These are phyloP conservation scores for Plasmodium reichenowi DNA, from an alignment of 169 alveolate genomes.

Conservation along the genomic window DNA sequence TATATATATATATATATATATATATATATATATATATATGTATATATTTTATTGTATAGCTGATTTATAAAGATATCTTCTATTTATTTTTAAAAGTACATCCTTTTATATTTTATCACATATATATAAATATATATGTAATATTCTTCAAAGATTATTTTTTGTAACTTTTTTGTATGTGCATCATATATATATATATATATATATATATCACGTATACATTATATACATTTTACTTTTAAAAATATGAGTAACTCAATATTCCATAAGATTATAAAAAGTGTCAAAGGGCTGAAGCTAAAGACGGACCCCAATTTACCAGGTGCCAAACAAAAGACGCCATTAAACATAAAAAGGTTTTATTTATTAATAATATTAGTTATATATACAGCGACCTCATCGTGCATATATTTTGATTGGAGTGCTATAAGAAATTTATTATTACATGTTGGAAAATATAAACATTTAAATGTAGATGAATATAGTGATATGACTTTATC, in stretches of 20 bases:
- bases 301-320: constrained; percentile 55
- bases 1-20: too few relatives aligned
- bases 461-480: constrained; percentile 18
- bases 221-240: too few relatives aligned
- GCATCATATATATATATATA: too few relatives aligned
- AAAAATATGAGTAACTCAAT: neutral
- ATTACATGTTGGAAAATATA: constrained; percentile 47
- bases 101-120: too few relatives aligned
- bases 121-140: too few relatives aligned
- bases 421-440: constrained; percentile 42
- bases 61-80: too few relatives aligned
- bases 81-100: too few relatives aligned
- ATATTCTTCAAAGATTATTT: too few relatives aligned
- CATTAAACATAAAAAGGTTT: constrained; percentile 54
- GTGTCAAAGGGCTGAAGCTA: constrained; percentile 27
- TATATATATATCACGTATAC: too few relatives aligned
- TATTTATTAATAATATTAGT: constrained; percentile 19
- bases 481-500: constrained; percentile 36
- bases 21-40: too few relatives aligned
- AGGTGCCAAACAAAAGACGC: constrained; percentile 67
- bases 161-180: too few relatives aligned
- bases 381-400: constrained; percentile 57
- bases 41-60: too few relatives aligned
- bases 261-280: neutral
- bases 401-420: constrained; percentile 74